Conservation (phyloP, 129 eudicot species). For the Centrapalus pauciflorus region DNA sequence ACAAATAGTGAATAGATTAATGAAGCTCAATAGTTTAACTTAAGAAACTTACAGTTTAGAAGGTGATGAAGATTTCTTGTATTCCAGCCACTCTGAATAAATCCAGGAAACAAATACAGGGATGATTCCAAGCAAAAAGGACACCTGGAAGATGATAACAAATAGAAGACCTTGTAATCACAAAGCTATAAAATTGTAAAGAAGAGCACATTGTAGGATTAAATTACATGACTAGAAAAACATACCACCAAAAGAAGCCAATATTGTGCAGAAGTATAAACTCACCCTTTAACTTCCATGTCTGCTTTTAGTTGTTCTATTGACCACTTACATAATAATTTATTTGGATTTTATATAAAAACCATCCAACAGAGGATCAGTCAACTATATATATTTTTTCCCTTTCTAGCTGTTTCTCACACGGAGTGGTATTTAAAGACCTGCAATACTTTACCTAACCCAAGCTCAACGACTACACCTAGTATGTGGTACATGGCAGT, state of each 20-base stretch:
- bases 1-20: neutral
- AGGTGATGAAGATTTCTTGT: conserved; percentile 57
- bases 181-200: neutral
- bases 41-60: conserved; percentile 71
- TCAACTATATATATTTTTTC: neutral
- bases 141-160: conserved; percentile 51
- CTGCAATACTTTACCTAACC: neutral
- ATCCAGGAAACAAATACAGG: conserved; percentile 84
- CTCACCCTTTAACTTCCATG: neutral
- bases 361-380: neutral
- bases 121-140: conserved; percentile 87
- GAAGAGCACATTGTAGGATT: neutral
- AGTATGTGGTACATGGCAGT: neutral
- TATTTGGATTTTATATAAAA: neutral
- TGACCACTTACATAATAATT: neutral
- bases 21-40: neutral
- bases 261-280: neutral
- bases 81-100: conserved; percentile 86
- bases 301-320: neutral
- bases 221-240: neutral
- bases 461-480: neutral
- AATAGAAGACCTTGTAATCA: neutral
- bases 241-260: neutral
- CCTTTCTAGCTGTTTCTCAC: conserved; percentile 5
- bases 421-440: neutral